A percentile compares a stretch with the other conserved stretches of the same genome.
Conservation (phyloP, 495 filamentous ascomycete species). For the Daldinia decipiens region DNA sequence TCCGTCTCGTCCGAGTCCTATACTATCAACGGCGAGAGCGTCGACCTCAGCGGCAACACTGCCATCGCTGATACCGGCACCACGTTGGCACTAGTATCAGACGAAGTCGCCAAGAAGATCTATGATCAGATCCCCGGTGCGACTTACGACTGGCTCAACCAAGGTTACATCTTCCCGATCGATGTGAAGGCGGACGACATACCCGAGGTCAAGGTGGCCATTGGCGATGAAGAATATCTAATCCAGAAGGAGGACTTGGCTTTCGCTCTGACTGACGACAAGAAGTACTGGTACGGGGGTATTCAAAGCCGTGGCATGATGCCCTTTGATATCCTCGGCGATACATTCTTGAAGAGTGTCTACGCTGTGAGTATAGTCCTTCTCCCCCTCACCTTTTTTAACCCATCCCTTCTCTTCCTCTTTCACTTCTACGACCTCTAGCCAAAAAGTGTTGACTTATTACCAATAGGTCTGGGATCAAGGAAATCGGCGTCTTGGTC, state of each 20-base stretch:
- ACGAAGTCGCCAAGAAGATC: constrained; percentile 71
- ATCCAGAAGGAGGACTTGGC: constrained; percentile 78
- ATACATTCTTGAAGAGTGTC: constrained; percentile 77
- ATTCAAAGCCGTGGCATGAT: constrained; percentile 76
- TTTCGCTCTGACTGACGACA: constrained; percentile 69
- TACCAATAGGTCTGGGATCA: constrained; percentile 74
- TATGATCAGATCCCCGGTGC: constrained; percentile 77
- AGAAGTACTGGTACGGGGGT: constrained; percentile 72
- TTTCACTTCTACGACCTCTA: neutral
- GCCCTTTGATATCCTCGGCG: constrained; percentile 78
- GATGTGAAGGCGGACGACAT: constrained; percentile 65
- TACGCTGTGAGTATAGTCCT: constrained; percentile 68
- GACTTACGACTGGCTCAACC: constrained; percentile 68
- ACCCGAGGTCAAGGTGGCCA: constrained; percentile 74
- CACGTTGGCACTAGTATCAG: constrained; percentile 75
- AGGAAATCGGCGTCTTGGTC: constrained; percentile 75
- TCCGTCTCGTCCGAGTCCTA: constrained; percentile 69
- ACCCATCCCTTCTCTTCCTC: neutral
- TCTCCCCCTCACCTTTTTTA: neutral
- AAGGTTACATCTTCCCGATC: constrained; percentile 75
- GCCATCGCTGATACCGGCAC: constrained; percentile 86
- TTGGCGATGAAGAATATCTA: constrained; percentile 71
- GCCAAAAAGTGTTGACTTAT: neutral
- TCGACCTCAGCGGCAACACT: constrained; percentile 70
- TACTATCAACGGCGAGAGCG: constrained; percentile 68